Percentiles rank a stretch among this genome's conserved stretches.
Conservation (phyloP, 2,329 filamentous ascomycete genomes). For the Lachnellula cervina region DNA sequence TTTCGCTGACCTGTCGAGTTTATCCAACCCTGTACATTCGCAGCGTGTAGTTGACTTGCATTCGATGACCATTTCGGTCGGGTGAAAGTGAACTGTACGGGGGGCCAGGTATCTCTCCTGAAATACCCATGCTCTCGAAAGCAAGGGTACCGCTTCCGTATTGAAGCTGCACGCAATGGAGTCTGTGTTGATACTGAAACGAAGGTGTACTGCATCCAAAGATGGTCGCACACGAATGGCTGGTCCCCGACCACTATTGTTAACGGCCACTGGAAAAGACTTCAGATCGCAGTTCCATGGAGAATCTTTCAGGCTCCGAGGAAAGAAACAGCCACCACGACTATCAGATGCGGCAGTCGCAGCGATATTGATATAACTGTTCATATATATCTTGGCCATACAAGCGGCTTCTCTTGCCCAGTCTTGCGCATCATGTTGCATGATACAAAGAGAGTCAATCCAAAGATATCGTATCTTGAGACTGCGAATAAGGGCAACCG, state of each 20-base stretch:
- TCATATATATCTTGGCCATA: conserved; percentile 24
- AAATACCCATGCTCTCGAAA: conserved; percentile 9
- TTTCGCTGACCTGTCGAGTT: not conserved
- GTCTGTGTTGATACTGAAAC: not conserved
- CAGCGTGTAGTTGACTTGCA: not conserved
- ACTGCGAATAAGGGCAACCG: conserved; percentile 22
- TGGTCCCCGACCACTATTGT: not conserved
- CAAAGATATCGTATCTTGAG: conserved; percentile 8
- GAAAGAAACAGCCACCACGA: conserved; percentile 3
- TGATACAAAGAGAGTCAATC: conserved; percentile 26
- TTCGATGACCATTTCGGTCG: conserved; percentile 1
- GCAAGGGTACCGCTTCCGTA: not conserved
- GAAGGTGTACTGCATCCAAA: not conserved
- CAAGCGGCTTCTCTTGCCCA: conserved; percentile 21
- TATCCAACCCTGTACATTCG: not conserved
- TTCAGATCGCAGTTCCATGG: not conserved
- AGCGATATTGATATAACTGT: conserved; percentile 21
- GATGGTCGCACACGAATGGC: not conserved
- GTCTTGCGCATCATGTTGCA: conserved; percentile 28
- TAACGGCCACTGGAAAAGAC: not conserved
- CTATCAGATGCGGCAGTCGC: conserved; percentile 8
- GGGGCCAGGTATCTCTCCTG: conserved; percentile 10
- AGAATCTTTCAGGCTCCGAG: not conserved
- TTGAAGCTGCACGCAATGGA: not conserved
- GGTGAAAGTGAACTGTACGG: conserved; percentile 7